Percentiles rank a stretch among this genome's conserved stretches.
These are phyloP conservation scores for Aaosphaeria arxii DNA, from an alignment of 2,329 filamentous ascomycete species.

Conservation along the genomic window DNA sequence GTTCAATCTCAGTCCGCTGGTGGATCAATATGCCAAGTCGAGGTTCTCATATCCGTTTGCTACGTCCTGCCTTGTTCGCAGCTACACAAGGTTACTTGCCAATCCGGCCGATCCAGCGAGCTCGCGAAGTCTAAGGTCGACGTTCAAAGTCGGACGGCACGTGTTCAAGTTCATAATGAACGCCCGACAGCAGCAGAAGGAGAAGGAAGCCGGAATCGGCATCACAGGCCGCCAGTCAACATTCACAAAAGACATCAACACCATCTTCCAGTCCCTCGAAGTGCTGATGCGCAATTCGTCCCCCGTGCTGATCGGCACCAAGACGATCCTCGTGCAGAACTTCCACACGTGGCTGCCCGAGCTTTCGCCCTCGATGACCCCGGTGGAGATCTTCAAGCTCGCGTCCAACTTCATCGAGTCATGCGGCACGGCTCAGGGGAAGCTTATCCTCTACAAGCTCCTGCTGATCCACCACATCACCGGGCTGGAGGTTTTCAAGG, in stretches of 20 bases:
- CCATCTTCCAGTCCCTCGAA: conserved; percentile 87
- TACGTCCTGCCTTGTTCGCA: conserved; percentile 81
- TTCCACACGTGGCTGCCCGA: conserved; percentile 98
- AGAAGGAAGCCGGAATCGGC: conserved; percentile 83
- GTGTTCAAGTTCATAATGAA: conserved; percentile 94
- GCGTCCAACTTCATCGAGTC: conserved; percentile 93
- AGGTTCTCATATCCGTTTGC: conserved; percentile 93
- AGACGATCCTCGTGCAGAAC: conserved; percentile 92
- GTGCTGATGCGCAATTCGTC: conserved; percentile 83
- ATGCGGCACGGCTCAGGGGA: conserved; percentile 81
- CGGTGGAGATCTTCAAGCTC: conserved; percentile 84
- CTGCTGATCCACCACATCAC: conserved; percentile 91
- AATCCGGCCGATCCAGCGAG: conserved; percentile 80
- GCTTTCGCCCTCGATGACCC: conserved; percentile 69
- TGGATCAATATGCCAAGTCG: conserved; percentile 85
- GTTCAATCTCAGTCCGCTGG: conserved; percentile 85
- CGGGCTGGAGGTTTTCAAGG: conserved; percentile 74
- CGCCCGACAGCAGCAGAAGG: conserved; percentile 78
- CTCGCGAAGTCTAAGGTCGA: conserved; percentile 79
- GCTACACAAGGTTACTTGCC: conserved; percentile 78
- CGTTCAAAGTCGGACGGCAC: conserved; percentile 91
- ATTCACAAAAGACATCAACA: conserved; percentile 80
- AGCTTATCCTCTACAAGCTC: conserved; percentile 87
- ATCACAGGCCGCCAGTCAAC: conserved; percentile 69
- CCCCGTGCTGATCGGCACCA: conserved; percentile 84